Conservation (phyloP, 805 yeast species). For the Citeromyces nyonsensis region DNA sequence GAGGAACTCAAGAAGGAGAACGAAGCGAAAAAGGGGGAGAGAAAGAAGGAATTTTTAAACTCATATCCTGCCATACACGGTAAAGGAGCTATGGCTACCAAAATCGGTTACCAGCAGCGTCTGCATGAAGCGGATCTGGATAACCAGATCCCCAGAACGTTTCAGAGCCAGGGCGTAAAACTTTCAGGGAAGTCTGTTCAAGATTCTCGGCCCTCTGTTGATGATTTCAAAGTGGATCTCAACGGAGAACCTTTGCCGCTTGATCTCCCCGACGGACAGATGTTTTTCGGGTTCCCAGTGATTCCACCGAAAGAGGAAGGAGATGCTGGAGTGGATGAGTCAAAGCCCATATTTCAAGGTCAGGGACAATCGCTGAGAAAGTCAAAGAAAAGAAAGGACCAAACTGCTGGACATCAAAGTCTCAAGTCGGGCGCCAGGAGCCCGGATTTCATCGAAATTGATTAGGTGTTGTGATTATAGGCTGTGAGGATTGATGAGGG, state of each 20-base stretch:
- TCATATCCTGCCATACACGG: constrained; percentile 16
- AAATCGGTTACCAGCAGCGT: constrained; percentile 48
- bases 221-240: constrained; percentile 27
- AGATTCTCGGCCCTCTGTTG: constrained; percentile 6
- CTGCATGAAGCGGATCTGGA: constrained; percentile 21
- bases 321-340: constrained; percentile 14
- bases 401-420: constrained; percentile 29
- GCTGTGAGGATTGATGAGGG: no score
- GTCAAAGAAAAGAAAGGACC: constrained; percentile 44
- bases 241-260: constrained; percentile 60
- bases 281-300: constrained; percentile 88
- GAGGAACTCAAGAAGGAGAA: constrained; percentile 14
- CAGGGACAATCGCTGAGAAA: constrained; percentile 62
- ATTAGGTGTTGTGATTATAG: no score
- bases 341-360: constrained; percentile 30
- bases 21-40: constrained; percentile 23
- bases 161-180: constrained; percentile 53
- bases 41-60: constrained; percentile 19
- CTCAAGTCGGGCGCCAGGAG: constrained; percentile 49
- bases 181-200: constrained; percentile 43
- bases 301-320: constrained; percentile 26
- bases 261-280: constrained; percentile 65
- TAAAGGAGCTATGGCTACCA: constrained; percentile 61
- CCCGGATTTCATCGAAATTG: constrained; percentile 75
- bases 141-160: constrained; percentile 12